A percentile compares a stretch with the other conserved stretches of the same genome.
Conservation (phyloP, 441 rosid species). For the California macrophylla region DNA sequence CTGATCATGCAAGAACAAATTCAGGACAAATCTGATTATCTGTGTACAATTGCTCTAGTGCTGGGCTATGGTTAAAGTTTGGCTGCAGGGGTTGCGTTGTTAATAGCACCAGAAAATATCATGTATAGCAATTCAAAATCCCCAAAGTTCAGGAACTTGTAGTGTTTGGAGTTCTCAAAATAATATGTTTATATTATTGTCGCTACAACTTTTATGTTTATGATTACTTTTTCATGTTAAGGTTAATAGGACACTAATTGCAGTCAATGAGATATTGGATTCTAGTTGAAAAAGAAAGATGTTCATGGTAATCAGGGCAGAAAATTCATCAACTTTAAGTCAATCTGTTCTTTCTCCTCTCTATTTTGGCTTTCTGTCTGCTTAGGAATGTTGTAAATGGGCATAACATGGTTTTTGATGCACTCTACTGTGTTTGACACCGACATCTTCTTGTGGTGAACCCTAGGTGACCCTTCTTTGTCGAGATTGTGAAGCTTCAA, state of each 20-base stretch:
- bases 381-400: background rate
- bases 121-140: no score
- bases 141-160: no score
- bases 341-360: background rate
- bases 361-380: background rate
- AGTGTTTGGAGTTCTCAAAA: background rate
- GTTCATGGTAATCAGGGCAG: background rate
- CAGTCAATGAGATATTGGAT: background rate
- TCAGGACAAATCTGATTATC: no score
- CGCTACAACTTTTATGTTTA: background rate
- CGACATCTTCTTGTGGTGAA: background rate
- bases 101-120: no score
- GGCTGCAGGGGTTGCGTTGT: no score
- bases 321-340: background rate
- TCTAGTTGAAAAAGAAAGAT: background rate
- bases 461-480: slow-evolving; percentile 81
- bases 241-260: background rate
- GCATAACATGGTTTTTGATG: background rate
- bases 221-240: background rate
- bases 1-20: no score
- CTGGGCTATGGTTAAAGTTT: no score
- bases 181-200: background rate
- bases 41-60: no score
- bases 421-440: background rate
- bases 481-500: slow-evolving; percentile 64